Conservation (phyloP, 306 rosid genomes). For the Astragalus membranaceus region DNA sequence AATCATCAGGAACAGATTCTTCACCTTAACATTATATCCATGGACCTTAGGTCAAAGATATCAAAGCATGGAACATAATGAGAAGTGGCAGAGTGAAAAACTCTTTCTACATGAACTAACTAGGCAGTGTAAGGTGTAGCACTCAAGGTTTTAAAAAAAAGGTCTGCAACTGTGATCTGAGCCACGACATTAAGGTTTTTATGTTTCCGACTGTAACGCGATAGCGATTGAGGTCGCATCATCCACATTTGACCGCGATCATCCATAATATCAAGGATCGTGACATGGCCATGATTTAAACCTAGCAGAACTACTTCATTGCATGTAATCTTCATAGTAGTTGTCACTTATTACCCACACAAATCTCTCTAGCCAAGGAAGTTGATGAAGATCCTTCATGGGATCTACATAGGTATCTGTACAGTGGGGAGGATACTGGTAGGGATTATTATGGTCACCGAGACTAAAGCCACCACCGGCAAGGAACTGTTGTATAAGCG, state of each 20-base stretch:
- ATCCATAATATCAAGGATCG: too few relatives aligned
- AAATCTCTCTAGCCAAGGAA: constrained; percentile 95
- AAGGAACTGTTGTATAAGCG: constrained; percentile 76
- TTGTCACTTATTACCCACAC: constrained; percentile 91
- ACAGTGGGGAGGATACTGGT: constrained; percentile 85
- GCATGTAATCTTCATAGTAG: constrained; percentile 77
- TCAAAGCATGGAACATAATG: not conserved
- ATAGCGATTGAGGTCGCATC: too few relatives aligned
- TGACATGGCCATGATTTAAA: too few relatives aligned
- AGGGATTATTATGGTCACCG: constrained; percentile 61
- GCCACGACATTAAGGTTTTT: too few relatives aligned
- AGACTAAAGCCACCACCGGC: constrained; percentile 86
- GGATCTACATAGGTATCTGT: constrained; percentile 75
- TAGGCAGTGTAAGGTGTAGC: constrained; percentile 21
- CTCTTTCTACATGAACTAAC: constrained; percentile 39
- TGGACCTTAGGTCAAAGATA: constrained; percentile 11
- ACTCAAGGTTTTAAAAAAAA: too few relatives aligned
- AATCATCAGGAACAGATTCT: constrained; percentile 5
- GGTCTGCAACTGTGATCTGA: too few relatives aligned
- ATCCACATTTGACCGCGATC: too few relatives aligned
- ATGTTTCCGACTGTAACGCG: too few relatives aligned
- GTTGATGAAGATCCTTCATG: constrained; percentile 92
- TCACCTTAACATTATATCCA: constrained; percentile 14
- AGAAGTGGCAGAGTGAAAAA: too few relatives aligned
- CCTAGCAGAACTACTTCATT: constrained; percentile 31